Percentiles rank a stretch among this genome's conserved stretches.
Conservation (phyloP, 2,329 filamentous ascomycete genomes). For the Diaporthe nobilis region DNA sequence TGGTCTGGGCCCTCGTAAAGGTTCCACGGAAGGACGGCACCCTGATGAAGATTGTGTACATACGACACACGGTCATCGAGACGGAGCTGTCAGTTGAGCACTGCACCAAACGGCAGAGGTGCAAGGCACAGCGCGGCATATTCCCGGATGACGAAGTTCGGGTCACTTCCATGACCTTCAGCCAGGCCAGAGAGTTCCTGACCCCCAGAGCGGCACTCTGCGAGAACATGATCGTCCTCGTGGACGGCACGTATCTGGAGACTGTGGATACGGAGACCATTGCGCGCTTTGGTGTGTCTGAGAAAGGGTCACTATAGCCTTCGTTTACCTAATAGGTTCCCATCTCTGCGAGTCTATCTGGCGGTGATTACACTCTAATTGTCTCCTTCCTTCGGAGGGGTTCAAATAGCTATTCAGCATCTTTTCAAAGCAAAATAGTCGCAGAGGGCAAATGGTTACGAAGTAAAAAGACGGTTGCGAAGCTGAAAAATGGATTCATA, state of each 20-base stretch:
- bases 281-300: no score
- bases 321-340: no score
- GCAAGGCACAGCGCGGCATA: neutral
- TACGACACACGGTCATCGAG: neutral
- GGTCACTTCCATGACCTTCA: neutral
- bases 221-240: neutral
- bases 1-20: neutral
- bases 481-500: no score
- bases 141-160: neutral
- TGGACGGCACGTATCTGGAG: neutral
- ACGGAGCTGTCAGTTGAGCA: neutral
- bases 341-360: no score
- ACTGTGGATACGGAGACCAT: neutral
- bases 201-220: neutral
- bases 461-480: no score
- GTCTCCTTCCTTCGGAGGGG: no score
- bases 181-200: neutral
- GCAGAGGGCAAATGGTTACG: no score
- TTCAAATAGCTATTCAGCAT: no score
- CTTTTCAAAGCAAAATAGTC: no score
- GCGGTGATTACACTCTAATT: no score
- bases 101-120: neutral
- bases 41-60: neutral
- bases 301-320: no score
- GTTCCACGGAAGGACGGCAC: neutral